Conservation (phyloP, 352 stramenopile species). For the Phytophthora rubi region DNA sequence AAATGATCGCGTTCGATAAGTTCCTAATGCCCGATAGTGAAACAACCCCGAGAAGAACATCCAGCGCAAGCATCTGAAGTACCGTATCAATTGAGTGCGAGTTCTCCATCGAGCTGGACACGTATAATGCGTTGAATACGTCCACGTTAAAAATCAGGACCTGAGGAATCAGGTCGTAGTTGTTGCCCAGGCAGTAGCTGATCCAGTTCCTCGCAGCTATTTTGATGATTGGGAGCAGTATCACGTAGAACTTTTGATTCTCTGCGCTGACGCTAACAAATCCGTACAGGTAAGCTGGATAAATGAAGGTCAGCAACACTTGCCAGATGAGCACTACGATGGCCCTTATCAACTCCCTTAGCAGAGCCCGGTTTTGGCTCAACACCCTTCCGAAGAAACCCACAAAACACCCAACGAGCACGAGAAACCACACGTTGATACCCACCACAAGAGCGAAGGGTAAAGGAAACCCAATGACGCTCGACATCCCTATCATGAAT, state of each 20-base stretch:
- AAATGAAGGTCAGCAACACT: conserved; percentile 44
- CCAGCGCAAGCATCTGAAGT: conserved; percentile 31
- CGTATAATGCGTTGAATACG: conserved; percentile 50
- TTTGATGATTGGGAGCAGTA: conserved; percentile 48
- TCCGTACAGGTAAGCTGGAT: conserved; percentile 22
- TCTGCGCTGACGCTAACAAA: conserved; percentile 22
- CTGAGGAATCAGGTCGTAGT: conserved; percentile 38
- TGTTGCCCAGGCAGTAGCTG: conserved; percentile 13
- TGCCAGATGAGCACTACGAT: conserved; percentile 36
- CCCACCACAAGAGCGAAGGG: conserved; percentile 38
- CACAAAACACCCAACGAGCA: conserved; percentile 25
- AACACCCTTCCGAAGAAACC: conserved; percentile 26
- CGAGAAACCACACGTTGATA: conserved; percentile 20
- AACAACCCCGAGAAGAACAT: conserved; percentile 30
- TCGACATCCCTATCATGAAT: conserved; percentile 20
- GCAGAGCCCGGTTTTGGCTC: conserved; percentile 4
- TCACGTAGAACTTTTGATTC: conserved; percentile 31
- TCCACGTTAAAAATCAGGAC: conserved; percentile 54
- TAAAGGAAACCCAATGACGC: conserved; percentile 46
- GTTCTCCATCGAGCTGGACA: conserved; percentile 45
- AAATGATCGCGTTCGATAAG: background rate
- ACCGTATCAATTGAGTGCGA: conserved; percentile 22
- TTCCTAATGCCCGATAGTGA: conserved; percentile 27
- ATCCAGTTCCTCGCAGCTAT: conserved; percentile 46
- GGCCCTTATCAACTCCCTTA: conserved; percentile 20